A percentile compares a stretch with the other conserved stretches of the same genome.
Evolutionary conservation across 768 basidiomycete genomes (phyloP).

Genomic region (Amanita pseudoporphyria): DNA sequence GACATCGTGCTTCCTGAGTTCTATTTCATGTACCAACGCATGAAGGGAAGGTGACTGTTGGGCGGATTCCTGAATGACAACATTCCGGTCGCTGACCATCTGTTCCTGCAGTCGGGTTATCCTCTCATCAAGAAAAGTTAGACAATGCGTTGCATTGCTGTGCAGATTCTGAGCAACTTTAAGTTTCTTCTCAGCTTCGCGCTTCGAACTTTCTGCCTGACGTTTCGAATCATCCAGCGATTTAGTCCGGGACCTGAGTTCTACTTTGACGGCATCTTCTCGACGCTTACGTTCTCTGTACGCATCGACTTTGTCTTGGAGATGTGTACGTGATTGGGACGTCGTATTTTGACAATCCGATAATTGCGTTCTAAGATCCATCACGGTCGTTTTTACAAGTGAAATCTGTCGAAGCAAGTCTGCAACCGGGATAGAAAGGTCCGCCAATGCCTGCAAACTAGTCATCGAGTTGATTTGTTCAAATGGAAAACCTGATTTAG

Average conservation of each 20-base stretch:
- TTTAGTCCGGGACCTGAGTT: conserved; percentile 80
- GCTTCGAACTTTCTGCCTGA: conserved; percentile 64
- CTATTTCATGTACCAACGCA: conserved; percentile 42
- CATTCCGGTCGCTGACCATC: conserved; percentile 43
- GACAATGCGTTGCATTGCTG: conserved; percentile 48
- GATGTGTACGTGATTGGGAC: conserved; percentile 45
- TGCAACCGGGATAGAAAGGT: conserved; percentile 60
- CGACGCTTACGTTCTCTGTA: conserved; percentile 68
- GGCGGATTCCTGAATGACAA: conserved; percentile 34
- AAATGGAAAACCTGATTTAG: conserved; percentile 26
- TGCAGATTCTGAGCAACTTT: conserved; percentile 56
- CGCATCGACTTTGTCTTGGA: conserved; percentile 68
- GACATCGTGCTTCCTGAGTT: conserved; percentile 50
- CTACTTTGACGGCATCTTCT: conserved; percentile 71
- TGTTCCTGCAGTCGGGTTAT: conserved; percentile 46
- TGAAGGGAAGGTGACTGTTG: conserved; percentile 42
- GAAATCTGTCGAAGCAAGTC: conserved; percentile 73
- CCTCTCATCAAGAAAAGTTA: conserved; percentile 52
- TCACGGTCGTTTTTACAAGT: conserved; percentile 45
- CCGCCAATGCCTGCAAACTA: conserved; percentile 24
- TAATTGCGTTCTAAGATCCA: conserved; percentile 64
- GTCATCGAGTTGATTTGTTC: not conserved
- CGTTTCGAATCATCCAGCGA: conserved; percentile 81
- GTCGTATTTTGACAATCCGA: conserved; percentile 48
- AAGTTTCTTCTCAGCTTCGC: conserved; percentile 85